Evolutionary conservation across 352 stramenopile species (phyloP), one percentile per base, ranked within the genome.

Genomic region (Pythium sukuiense): DNA sequence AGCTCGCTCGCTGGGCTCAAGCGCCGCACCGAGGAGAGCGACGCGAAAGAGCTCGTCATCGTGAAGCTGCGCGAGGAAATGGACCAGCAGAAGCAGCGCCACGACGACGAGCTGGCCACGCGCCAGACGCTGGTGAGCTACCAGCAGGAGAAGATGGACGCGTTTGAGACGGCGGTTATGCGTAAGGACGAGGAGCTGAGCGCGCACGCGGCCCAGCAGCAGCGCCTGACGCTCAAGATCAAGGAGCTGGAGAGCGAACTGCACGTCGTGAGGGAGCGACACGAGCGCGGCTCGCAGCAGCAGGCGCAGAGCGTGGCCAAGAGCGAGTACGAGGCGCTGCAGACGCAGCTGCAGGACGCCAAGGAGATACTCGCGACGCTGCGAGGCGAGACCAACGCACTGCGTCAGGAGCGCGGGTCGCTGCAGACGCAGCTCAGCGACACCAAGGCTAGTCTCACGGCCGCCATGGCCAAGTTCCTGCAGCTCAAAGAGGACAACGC

Each of bases 401-500:
- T 87, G 55, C 76, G 83, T n/a, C 74, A 83, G 3, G 75, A 88
- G 62, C 69, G 70, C 9, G 62, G 53, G 13, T 72, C 67, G 35
- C 56, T 88, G 9, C 71, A 83, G 41, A 62, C 48, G 14, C 75
- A 87, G 30, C 39, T 89, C 27, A 72, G 53, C 1, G 78, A 83
- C 43, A 73, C 70, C 1, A 77, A 85, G 37, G 57, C 59, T 4
- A 72, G 62, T 2, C 69, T 80, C 39, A 63, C 64, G 11, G 59
- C 65, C 3, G 71, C 73, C 0, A 88, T 83, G 65, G 65, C 83
- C 65, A 79, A 83, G 59, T 72, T 90, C 2, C 62, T 89, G 55
- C 79, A 90, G 62, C 73, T 91, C 12, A 89, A 76, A 32, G 76
- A 90, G 55, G 79, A 85, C 4, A 65, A 83, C n/a, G 85, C 80